Evolutionary conservation across 2,329 filamentous ascomycete species (phyloP).

Genomic region (Gyromitra esculenta): DNA sequence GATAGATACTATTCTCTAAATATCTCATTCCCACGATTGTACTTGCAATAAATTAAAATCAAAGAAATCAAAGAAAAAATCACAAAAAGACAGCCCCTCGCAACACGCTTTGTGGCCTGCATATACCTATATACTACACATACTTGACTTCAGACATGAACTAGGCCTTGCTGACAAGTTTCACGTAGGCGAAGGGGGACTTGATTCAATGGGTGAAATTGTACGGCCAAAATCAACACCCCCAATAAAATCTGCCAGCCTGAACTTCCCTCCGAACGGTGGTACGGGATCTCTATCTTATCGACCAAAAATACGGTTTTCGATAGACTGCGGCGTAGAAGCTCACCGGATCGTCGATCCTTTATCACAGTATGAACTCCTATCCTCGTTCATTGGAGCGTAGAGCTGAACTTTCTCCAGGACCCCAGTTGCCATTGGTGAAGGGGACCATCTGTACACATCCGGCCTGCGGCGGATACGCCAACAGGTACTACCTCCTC

Average conservation of each 20-base stretch:
- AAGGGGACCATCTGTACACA: slow-evolving; percentile 84
- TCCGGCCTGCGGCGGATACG: slow-evolving; percentile 93
- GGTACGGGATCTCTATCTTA: slow-evolving; percentile 32
- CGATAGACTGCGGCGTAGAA: slow-evolving; percentile 47
- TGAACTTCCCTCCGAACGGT: slow-evolving; percentile 33
- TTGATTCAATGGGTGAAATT: slow-evolving; percentile 50
- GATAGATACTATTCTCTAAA: slow-evolving; percentile 34
- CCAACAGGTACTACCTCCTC: slow-evolving; percentile 72
- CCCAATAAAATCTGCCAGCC: slow-evolving; percentile 50
- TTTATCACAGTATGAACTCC: slow-evolving; percentile 51
- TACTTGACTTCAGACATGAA: slow-evolving; percentile 20
- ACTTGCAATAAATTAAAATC: slow-evolving; percentile 22
- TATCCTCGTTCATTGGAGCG: slow-evolving; percentile 21
- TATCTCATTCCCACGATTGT: slow-evolving; percentile 31
- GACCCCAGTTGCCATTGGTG: slow-evolving; percentile 82
- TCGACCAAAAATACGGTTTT: slow-evolving; percentile 54
- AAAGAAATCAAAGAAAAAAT: slow-evolving; percentile 6
- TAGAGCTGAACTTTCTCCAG: slow-evolving; percentile 63
- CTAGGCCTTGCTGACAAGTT: slow-evolving; percentile 42
- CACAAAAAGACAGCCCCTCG: neutral
- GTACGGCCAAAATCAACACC: slow-evolving; percentile 54
- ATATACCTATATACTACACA: slow-evolving; percentile 32
- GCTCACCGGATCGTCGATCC: slow-evolving; percentile 47
- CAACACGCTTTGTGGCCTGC: slow-evolving; percentile 20
- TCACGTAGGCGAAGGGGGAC: slow-evolving; percentile 43